Base-by-base conservation (phyloP, 331 rosid genomes). In the Acacia pycnantha region DNA sequence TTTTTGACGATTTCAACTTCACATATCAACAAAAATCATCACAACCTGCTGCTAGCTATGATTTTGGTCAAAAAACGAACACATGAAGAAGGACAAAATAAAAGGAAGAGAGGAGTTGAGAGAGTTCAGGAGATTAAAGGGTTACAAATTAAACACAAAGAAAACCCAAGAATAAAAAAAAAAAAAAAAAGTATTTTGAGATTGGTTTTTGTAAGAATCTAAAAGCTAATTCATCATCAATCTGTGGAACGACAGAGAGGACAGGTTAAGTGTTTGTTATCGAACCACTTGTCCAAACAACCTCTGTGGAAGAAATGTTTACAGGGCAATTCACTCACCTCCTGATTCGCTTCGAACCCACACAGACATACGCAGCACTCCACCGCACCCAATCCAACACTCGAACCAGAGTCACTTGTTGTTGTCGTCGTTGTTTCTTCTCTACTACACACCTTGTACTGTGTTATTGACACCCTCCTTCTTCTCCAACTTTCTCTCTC, bases 381-480 rank as follows among this genome's bases (percentile, higher is more conserved):
- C 15, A 53, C 72, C 73, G 72, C 37, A 19, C 43, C 48, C 74
- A 62, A 75, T 21, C 58, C 18, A 22, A 19, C 46, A 66, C 46
- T 1, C 24, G 43, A 10, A 19, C 24, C 43, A 5, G 7, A 3
- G 46, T 66, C 71, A 66, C 46, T 33, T 18, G 14, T 16, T 40
- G 6, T 48, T 3, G 19, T 48, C 18, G 62, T 15, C 10, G 24
- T 19, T 8, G 26, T 53, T 53, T 85, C 71, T 88, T 88, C 18
- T 53, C 84, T 68, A 86, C 88, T 11, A 10, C 86, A 79, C n/a
- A 10, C 27, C 81, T 91, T 89, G 92, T 85, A 90, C 33, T 79
- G 85, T 67, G 84, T 85, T 48, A 87, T 86, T 8, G 93, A 90
- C 80, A 91, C 83, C 77, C 86, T 86, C 61, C 94, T 90, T 35